Conservation (phyloP, 306 rosid species). For the Cicer arietinum region DNA sequence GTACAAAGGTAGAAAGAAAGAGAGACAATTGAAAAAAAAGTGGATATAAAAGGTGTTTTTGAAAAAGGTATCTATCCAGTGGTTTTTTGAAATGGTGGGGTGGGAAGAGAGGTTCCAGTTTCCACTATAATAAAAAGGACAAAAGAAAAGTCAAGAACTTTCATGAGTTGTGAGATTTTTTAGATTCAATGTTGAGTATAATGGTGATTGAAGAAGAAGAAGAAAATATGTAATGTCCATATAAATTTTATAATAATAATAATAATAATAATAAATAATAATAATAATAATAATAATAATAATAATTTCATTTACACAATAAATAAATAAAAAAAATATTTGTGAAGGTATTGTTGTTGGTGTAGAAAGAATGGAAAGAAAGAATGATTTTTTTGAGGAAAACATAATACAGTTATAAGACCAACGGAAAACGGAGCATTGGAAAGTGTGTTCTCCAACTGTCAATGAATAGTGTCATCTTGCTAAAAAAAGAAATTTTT, state of each 20-base stretch:
- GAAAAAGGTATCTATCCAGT: conserved; percentile 45
- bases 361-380: conserved; percentile 26
- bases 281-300: background rate
- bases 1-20: conserved; percentile 30
- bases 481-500: conserved; percentile 39
- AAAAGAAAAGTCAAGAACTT: conserved; percentile 48
- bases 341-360: background rate
- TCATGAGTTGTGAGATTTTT: conserved; percentile 19
- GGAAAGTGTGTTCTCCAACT: conserved; percentile 71
- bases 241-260: background rate
- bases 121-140: conserved; percentile 54
- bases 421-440: conserved; percentile 56
- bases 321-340: background rate
- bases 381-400: conserved; percentile 39
- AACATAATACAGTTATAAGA: conserved; percentile 32
- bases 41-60: conserved; percentile 47
- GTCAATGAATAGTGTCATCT: conserved; percentile 50
- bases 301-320: background rate
- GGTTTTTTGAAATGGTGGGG: conserved; percentile 44
- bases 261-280: background rate
- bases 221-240: conserved; percentile 36
- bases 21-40: conserved; percentile 43
- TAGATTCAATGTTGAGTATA: conserved; percentile 20
- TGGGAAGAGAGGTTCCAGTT: conserved; percentile 47
- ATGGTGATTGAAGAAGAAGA: conserved; percentile 43